Conservation (phyloP, 1,284 basidiomycete species). For the Phaffia rhodozyma region DNA sequence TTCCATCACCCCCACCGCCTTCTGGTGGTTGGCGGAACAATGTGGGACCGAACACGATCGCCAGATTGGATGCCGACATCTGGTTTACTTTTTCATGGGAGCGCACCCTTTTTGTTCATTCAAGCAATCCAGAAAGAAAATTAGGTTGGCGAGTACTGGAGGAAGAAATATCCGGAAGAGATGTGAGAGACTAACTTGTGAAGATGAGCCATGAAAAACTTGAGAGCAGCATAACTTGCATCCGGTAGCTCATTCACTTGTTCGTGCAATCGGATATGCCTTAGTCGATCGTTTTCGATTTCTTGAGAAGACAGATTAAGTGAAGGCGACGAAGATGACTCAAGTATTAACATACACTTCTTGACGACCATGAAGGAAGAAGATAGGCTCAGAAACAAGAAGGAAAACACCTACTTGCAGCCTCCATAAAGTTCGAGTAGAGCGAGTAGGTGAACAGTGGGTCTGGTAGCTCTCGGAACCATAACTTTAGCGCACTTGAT, state of each 20-base stretch:
- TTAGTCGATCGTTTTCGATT: slow-evolving; percentile 81
- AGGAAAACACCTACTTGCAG: slow-evolving; percentile 57
- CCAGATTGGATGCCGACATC: slow-evolving; percentile 87
- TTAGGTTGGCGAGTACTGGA: not conserved
- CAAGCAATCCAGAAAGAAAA: slow-evolving; percentile 4
- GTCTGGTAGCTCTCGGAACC: slow-evolving; percentile 93
- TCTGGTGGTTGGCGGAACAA: slow-evolving; percentile 55
- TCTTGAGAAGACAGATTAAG: slow-evolving; percentile 40
- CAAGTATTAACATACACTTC: not conserved
- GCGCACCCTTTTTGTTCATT: slow-evolving; percentile 46
- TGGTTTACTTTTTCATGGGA: slow-evolving; percentile 67
- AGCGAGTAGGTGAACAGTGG: slow-evolving; percentile 75
- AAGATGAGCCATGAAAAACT: slow-evolving; percentile 89
- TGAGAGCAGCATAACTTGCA: slow-evolving; percentile 93
- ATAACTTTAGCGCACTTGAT: slow-evolving; percentile 83
- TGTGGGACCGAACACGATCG: slow-evolving; percentile 96
- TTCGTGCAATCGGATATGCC: slow-evolving; percentile 91
- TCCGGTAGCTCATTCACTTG: slow-evolving; percentile 95
- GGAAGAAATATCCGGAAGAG: not conserved
- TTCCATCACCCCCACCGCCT: slow-evolving; percentile 26
- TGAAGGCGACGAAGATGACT: not conserved
- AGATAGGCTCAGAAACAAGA: no score
- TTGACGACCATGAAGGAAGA: no score
- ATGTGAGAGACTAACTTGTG: slow-evolving; percentile 48
- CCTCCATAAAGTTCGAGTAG: slow-evolving; percentile 87